Evolutionary conservation across 2,329 filamentous ascomycete species (phyloP), one percentile per base, ranked within the genome.

Genomic region (Penicillium sp.): DNA sequence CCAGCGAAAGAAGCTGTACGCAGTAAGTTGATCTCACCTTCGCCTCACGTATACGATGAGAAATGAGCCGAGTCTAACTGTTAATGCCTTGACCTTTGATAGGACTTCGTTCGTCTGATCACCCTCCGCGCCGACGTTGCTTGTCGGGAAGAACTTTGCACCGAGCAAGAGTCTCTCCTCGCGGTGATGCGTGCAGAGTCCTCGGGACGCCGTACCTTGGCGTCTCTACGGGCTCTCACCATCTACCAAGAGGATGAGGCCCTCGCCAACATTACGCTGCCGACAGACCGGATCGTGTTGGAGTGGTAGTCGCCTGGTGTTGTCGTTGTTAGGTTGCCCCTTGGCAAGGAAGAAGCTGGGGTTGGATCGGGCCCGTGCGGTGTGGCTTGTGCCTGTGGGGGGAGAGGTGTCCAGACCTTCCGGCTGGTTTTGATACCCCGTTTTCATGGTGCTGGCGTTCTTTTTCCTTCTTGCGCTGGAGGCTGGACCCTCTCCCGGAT

Each of bases 51-150:
- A 10, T 22, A 12, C 22, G 1, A 7, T n/a, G 28, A 4, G 30
- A 44, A 40, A 12, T 53, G 51, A 56, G 37, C 8, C 15, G 17
- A 40, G 49, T 15, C 24, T 30, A 55, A 38, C n/a, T 28, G 15
- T 12, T 28, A 7, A 26, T 22, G 24, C 19, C 13, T 45, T 17
- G 6, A 7, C 7, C 6, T 28, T 13, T 55, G 35, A 59, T 26
- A 62, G 60, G 50, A 62, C 26, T 45, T 59, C 15, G 33, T 51
- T 35, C 45, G 19, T 22, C 37, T 62, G 19, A 17, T n/a, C 33
- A 7, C 47, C 19, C 42, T 51, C 9, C 56, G 58, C 24, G 55
- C 60, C 19, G 51, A 56, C 19, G 30, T 59, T 28, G 22, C 26
- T 50, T 56, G 38, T n/a, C 26, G 51, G 7, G 28, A 42, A 1